Evolutionary conservation across 139 green algal species (phyloP), one percentile per base, ranked within the genome.

Genomic region (Haematococcus sp.): DNA sequence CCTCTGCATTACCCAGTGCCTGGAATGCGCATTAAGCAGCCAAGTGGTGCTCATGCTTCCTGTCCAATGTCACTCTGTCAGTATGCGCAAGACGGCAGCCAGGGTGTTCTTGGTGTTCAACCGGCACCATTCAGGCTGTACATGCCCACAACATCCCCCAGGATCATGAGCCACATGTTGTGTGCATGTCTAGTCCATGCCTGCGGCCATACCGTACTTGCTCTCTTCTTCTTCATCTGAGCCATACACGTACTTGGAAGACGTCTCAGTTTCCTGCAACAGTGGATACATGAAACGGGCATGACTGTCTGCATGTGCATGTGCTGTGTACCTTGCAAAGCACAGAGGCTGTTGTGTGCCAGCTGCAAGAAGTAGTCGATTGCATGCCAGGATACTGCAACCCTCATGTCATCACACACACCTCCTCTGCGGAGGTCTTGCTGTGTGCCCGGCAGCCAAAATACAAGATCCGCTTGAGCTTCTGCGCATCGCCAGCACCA

Each of bases 391-490:
- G 55, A 49, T 61, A 63, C 34, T 71, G 34, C 63, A 71, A 70
- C 25, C 59, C 20, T 20, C 33, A 13, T 69, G 52, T 58, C 17
- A 27, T 3, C 56, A 71, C 67, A 9, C 40, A 60, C 30, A 76
- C 44, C 31, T 87, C 80, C 32, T 87, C 79, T 16, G 81, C 86
- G 23, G 84, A 83, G 23, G 76, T 60, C 67, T 90, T 91, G 75
- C 75, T 87, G 54, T 82, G 64, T 16, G 81, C 86, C 1, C 80
- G 68, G 64, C 83, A 91, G 33, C 73, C 82, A 68, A 98, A 91
- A 80, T 96, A 97, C 58, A 97, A 70, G 35, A 98, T 95, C 46
- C 92, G 85, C 76, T 96, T 97, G 64, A 94, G 81, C 84, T 96
- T 96, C 64, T 88, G 83, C 56, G 84, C 83, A n/a, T 7, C 40